A percentile compares a stretch with the other conserved stretches of the same genome.
Conservation (phyloP, 495 filamentous ascomycete species). For the Durotheca rogersii region DNA sequence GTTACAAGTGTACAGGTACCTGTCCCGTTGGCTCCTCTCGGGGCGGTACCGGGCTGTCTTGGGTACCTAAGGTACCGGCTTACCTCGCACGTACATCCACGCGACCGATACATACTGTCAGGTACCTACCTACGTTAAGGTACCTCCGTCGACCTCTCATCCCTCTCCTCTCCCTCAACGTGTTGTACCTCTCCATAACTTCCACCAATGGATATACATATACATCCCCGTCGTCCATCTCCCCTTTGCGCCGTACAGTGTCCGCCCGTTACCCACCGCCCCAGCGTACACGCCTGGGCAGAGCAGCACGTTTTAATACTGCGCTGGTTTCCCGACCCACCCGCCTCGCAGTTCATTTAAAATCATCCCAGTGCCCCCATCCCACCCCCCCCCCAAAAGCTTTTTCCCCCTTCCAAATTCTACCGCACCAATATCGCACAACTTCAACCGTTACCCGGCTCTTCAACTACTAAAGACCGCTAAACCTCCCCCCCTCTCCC, state of each 20-base stretch:
- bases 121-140: neutral
- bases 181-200: no score
- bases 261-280: conserved; percentile 16
- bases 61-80: no score
- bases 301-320: conserved; percentile 33
- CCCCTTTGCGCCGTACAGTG: conserved; percentile 18
- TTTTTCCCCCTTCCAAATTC: conserved; percentile 34
- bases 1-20: conserved; percentile 34
- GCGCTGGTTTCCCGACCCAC: conserved; percentile 34
- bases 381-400: conserved; percentile 30
- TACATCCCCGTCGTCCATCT: no score
- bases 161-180: no score
- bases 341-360: conserved; percentile 38
- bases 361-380: conserved; percentile 37
- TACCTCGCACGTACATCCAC: no score
- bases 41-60: no score
- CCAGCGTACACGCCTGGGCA: no score
- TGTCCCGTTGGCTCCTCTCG: no score
- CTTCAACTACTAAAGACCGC: conserved; percentile 22
- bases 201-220: no score
- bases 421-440: conserved; percentile 30
- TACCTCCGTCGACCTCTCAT: no score
- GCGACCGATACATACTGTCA: no score
- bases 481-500: no score
- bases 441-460: conserved; percentile 22